A percentile compares a stretch with the other conserved stretches of the same genome.
These are phyloP conservation scores for Penicillium sp. DNA, from an alignment of 2,329 filamentous ascomycete species.

Conservation along the genomic window DNA sequence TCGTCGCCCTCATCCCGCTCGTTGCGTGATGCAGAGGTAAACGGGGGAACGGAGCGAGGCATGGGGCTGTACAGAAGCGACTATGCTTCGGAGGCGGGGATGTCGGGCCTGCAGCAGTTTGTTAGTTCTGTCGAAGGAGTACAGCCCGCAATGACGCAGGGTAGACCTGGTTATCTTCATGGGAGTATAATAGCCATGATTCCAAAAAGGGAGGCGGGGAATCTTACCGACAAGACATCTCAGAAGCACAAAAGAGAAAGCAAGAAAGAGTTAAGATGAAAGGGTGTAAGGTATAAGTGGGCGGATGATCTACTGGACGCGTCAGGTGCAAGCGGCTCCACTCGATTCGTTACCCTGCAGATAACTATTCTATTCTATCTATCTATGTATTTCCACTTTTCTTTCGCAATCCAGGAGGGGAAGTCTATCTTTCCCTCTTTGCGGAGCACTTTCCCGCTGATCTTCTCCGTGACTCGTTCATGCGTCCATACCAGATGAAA, in stretches of 20 bases:
- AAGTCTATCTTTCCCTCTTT: not conserved
- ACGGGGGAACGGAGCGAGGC: conserved; percentile 31
- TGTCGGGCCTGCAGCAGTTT: conserved; percentile 3
- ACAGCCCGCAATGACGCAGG: not conserved
- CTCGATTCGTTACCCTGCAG: not conserved
- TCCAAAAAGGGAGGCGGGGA: not conserved
- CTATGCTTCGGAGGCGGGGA: conserved; percentile 7
- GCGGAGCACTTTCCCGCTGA: conserved; percentile 3
- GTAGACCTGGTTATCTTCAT: not conserved
- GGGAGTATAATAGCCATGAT: not conserved
- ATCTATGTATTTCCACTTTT: not conserved
- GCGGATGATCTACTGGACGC: conserved; percentile 7
- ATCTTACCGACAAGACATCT: not conserved
- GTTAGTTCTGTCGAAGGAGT: not conserved
- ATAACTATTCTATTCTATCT: not conserved
- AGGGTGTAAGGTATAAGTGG: not conserved
- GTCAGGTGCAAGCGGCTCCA: conserved; percentile 7
- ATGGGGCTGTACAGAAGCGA: conserved; percentile 16
- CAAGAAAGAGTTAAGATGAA: not conserved
- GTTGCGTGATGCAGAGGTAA: conserved; percentile 14
- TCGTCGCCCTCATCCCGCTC: conserved; percentile 13
- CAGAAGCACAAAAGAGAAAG: not conserved
- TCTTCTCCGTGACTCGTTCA: not conserved
- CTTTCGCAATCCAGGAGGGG: not conserved
- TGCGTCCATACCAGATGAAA: not conserved